Conservation (phyloP, 164 flowering plant species). For the Macadamia tetraphylla region DNA sequence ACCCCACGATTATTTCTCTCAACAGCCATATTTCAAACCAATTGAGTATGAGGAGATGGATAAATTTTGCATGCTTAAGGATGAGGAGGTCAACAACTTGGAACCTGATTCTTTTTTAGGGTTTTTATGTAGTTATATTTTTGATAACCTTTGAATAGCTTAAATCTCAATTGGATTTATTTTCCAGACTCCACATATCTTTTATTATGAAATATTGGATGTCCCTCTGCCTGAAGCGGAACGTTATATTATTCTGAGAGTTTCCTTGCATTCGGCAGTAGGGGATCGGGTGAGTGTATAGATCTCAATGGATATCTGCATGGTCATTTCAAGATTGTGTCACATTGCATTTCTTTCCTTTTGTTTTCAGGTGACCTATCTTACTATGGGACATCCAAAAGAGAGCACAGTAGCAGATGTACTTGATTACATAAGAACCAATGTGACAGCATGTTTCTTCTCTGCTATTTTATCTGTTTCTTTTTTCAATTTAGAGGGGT, state of each 20-base stretch:
- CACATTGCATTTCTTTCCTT: neutral
- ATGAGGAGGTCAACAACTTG: slow-evolving; percentile 37
- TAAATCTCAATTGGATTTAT: neutral
- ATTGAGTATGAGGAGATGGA: slow-evolving; percentile 61
- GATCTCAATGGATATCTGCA: neutral
- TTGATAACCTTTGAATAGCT: neutral
- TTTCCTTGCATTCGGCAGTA: slow-evolving; percentile 40
- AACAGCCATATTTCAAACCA: slow-evolving; percentile 68
- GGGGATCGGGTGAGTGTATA: slow-evolving; percentile 44
- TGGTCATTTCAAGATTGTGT: neutral
- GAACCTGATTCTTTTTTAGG: neutral
- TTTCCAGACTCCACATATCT: slow-evolving; percentile 58
- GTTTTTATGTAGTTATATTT: neutral
- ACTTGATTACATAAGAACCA: slow-evolving; percentile 39
- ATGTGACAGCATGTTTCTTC: slow-evolving; percentile 19
- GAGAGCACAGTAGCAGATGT: slow-evolving; percentile 63
- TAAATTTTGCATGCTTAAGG: slow-evolving; percentile 62
- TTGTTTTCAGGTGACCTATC: slow-evolving; percentile 37
- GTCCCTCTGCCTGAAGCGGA: slow-evolving; percentile 78
- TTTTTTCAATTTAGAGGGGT: neutral
- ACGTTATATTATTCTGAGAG: slow-evolving; percentile 43
- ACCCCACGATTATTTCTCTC: slow-evolving; percentile 69
- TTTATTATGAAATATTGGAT: slow-evolving; percentile 80
- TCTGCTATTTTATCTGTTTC: neutral
- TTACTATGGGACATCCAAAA: slow-evolving; percentile 47